Conservation (phyloP, 345 rosid species). For the Garcia nutans region DNA sequence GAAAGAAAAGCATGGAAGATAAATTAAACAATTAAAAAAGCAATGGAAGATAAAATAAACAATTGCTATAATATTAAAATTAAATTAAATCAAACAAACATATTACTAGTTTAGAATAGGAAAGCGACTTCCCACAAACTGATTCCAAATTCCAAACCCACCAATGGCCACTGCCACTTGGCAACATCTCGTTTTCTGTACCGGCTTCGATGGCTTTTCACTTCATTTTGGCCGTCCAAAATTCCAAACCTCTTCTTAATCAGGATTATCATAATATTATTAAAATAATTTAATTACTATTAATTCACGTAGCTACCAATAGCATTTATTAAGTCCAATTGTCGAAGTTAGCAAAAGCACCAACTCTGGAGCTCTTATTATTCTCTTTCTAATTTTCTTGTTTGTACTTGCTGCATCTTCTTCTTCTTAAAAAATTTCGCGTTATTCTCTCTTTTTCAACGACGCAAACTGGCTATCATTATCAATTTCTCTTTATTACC, state of each 20-base stretch:
- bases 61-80: background rate
- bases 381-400: constrained; percentile 16
- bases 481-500: too few relatives aligned
- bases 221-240: constrained; percentile 27
- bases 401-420: constrained; percentile 16
- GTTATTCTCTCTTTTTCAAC: background rate
- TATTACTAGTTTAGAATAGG: too few relatives aligned
- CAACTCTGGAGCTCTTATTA: too few relatives aligned
- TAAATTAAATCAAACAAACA: background rate
- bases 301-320: too few relatives aligned
- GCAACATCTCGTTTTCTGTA: constrained; percentile 12
- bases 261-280: too few relatives aligned
- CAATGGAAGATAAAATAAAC: background rate
- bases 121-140: background rate
- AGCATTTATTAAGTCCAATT: background rate
- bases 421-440: background rate
- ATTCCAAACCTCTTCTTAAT: background rate
- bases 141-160: background rate
- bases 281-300: too few relatives aligned
- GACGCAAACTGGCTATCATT: background rate
- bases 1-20: too few relatives aligned
- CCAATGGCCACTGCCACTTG: background rate
- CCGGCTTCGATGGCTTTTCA: constrained; percentile 32
- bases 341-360: too few relatives aligned
- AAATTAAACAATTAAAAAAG: background rate